phyloP scores from a whole-genome alignment of 257 asterid genomes.

The Fraxinus americana region DNA sequence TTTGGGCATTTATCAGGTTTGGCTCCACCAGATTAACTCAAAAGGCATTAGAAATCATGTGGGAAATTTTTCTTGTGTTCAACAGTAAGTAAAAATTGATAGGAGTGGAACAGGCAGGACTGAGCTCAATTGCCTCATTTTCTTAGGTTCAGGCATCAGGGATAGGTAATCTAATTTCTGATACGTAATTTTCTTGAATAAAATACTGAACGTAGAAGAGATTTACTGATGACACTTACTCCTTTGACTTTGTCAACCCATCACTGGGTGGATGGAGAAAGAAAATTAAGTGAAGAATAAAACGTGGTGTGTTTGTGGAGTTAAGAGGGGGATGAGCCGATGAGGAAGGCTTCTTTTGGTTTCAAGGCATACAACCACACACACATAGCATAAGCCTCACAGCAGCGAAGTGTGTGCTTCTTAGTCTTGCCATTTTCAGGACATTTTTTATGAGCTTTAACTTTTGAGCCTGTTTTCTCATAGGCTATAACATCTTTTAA shows the following conservation, averaged over 20 bases:
- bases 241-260: not conserved
- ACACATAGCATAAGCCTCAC: not conserved
- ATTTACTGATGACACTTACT: not conserved
- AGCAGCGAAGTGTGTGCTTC: not conserved
- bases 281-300: not conserved
- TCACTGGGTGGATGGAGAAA: not conserved
- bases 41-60: not conserved
- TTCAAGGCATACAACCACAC: not conserved
- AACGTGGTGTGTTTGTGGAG: not conserved
- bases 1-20: not conserved
- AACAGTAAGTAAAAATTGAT: not conserved
- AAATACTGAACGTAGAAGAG: not conserved
- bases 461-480: not conserved
- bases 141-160: not conserved
- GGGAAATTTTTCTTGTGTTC: not conserved
- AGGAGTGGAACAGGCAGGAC: not conserved
- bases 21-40: not conserved
- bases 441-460: not conserved
- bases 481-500: not conserved
- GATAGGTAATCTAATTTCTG: not conserved
- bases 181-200: no score
- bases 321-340: not conserved
- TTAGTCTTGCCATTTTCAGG: not conserved
- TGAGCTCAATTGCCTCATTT: not conserved
- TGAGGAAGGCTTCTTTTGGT: not conserved